These are phyloP conservation scores for Rugonectria rugulosa DNA, from an alignment of 2,329 filamentous ascomycete species.

Conservation along the genomic window DNA sequence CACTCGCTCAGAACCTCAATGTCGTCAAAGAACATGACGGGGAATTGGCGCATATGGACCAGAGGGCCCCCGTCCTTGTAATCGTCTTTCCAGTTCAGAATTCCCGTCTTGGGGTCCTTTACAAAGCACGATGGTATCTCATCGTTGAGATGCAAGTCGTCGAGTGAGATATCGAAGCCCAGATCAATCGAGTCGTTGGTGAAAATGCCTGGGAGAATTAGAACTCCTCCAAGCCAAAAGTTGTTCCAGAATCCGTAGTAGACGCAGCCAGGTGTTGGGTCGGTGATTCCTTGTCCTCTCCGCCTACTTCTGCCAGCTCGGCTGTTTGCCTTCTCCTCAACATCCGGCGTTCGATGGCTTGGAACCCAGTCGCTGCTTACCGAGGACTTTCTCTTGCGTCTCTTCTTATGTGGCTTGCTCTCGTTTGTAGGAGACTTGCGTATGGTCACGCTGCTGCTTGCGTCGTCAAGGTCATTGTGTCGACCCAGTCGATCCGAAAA, in stretches of 20 bases:
- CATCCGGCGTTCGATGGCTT: too few species aligned
- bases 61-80: constrained; percentile 12
- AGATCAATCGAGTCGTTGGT: not conserved
- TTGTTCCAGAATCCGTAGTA: constrained; percentile 8
- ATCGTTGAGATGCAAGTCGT: constrained; percentile 5
- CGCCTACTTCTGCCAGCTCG: too few species aligned
- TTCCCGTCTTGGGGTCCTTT: not conserved
- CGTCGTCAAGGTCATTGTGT: too few species aligned
- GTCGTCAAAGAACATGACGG: constrained; percentile 21
- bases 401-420: too few species aligned
- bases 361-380: too few species aligned
- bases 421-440: too few species aligned
- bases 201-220: constrained; percentile 11
- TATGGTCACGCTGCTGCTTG: too few species aligned
- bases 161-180: not conserved
- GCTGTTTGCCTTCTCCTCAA: too few species aligned
- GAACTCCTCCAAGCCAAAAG: not conserved
- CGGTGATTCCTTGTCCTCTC: too few species aligned
- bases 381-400: too few species aligned
- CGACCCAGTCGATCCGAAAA: too few species aligned
- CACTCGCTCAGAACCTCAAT: not conserved
- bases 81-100: not conserved
- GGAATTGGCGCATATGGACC: constrained; percentile 8
- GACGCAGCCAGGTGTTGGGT: constrained; percentile 11
- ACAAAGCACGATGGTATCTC: constrained; percentile 6